A percentile compares a stretch with the other conserved stretches of the same genome.
Evolutionary conservation across 1,139 yeast species (phyloP).

Genomic region (Starmera stellimalicola): DNA sequence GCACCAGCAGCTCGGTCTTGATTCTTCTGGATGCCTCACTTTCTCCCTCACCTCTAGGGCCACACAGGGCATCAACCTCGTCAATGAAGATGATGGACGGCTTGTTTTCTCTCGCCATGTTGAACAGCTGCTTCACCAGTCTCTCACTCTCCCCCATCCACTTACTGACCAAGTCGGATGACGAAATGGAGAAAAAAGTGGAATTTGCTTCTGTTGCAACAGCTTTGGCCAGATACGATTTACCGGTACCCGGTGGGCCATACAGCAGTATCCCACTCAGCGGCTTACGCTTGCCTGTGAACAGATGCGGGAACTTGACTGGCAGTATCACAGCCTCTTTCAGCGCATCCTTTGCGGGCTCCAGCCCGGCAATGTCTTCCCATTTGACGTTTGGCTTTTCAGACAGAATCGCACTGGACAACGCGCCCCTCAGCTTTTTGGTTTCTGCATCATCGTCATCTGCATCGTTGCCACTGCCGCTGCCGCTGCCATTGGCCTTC

Average conservation of each 20-base stretch:
- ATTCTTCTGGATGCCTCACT: slow-evolving; percentile 95
- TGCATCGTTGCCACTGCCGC: slow-evolving; percentile 28
- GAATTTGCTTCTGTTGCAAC: slow-evolving; percentile 98
- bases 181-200: slow-evolving; percentile 89
- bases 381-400: slow-evolving; percentile 92
- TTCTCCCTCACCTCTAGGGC: slow-evolving; percentile 98
- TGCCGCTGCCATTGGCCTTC: slow-evolving; percentile 22
- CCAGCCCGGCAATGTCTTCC: slow-evolving; percentile 96
- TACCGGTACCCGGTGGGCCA: slow-evolving; percentile 99
- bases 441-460: slow-evolving; percentile 78
- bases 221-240: slow-evolving; percentile 92
- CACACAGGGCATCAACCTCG: slow-evolving; percentile 96
- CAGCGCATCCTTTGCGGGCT: slow-evolving; percentile 88
- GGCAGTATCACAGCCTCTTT: slow-evolving; percentile 97
- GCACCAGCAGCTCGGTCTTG: slow-evolving; percentile 91
- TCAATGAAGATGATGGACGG: slow-evolving; percentile 95
- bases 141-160: slow-evolving; percentile 99
- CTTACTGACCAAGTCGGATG: slow-evolving; percentile 89
- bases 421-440: slow-evolving; percentile 82
- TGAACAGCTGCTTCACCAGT: slow-evolving; percentile 84
- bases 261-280: slow-evolving; percentile 84
- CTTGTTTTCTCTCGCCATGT: slow-evolving; percentile 92
- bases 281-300: slow-evolving; percentile 91
- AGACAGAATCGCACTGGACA: slow-evolving; percentile 84
- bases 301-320: slow-evolving; percentile 87